Evolutionary conservation across 371 early-diverging fungal genomes (phyloP), one percentile per base, ranked within the genome.

Genomic region (Mortierella sp.): DNA sequence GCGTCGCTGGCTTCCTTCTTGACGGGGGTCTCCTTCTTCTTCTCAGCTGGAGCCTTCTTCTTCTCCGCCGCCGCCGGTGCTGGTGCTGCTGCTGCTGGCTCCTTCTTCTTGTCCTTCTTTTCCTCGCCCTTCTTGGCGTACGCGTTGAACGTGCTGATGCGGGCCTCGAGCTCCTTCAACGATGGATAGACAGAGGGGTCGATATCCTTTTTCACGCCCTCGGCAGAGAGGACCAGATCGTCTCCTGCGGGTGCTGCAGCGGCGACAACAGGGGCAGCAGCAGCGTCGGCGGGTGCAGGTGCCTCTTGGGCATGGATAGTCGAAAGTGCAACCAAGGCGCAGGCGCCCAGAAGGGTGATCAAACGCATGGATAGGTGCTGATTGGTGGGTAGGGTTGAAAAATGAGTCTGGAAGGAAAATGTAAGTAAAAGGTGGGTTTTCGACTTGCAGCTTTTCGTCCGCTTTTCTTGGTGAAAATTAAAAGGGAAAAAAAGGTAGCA

Each of bases 271-370:
- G 61, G 52, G 8, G n/a, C 65, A 19, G 24, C n/a, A 5, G 50
- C 71, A 1, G 58, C 50, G 41, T 40, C 70, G 13, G 45, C 19
- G 19, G 52, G 24, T 11, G n/a, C 53, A 44, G 58, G 39, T 2
- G 58, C 67, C 1, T 73, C 78, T 52, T 78, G 73, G 14, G 73
- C 78, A n/a, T 53, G 55, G 40, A 58, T 70, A 24, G 73, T 64
- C 16, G 74, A 68, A 1, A 69, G 37, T 58, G 71, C 68, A 67
- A 78, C 64, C 13, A 78, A 73, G 47, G 78, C 73, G 43, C 73
- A 78, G 3, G 78, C 78, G 13, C 78, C 69, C 70, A 78, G 58
- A 13, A 78, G 70, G 5, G 78, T 78, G 45, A 73, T 68, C 14
- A 73, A 43, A 73, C 78, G 78, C 78, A 78, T 78, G 10, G 26